Percentiles rank a stretch among this genome's conserved stretches.
Conservation (phyloP, 2,329 filamentous ascomycete species). For the Penicillium palitans region DNA sequence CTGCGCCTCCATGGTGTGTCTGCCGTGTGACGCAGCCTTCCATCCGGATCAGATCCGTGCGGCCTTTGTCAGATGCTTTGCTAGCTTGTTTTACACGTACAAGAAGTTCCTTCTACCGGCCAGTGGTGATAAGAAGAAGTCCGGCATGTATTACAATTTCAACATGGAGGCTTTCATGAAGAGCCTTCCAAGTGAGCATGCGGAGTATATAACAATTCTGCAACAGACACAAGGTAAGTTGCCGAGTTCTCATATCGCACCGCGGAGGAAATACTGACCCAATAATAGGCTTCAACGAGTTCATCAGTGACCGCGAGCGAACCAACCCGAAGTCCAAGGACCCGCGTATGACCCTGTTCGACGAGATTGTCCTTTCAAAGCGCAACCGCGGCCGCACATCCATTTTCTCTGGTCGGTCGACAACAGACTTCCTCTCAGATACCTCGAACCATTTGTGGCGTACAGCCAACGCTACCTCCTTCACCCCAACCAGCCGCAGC, state of each 20-base stretch:
- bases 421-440: conserved; percentile 61
- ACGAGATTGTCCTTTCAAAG: conserved; percentile 65
- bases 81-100: conserved; percentile 68
- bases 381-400: conserved; percentile 61
- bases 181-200: conserved; percentile 64
- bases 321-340: conserved; percentile 53
- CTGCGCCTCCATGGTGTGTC: conserved; percentile 59
- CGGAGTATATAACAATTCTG: conserved; percentile 62
- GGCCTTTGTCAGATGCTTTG: conserved; percentile 68
- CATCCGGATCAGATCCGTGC: conserved; percentile 66
- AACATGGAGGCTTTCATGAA: conserved; percentile 67
- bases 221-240: conserved; percentile 62
- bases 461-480: conserved; percentile 59
- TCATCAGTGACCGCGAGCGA: conserved; percentile 63
- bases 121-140: conserved; percentile 61
- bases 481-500: conserved; percentile 53
- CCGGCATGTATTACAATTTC: conserved; percentile 63
- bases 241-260: neutral
- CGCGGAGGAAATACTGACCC: conserved; percentile 15
- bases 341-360: conserved; percentile 60
- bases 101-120: conserved; percentile 62
- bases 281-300: conserved; percentile 58
- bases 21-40: conserved; percentile 68
- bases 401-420: conserved; percentile 53
- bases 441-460: conserved; percentile 65